phyloP scores from a whole-genome alignment of 1,139 yeast genomes.

The Magnusiomyces tetraspermus region DNA sequence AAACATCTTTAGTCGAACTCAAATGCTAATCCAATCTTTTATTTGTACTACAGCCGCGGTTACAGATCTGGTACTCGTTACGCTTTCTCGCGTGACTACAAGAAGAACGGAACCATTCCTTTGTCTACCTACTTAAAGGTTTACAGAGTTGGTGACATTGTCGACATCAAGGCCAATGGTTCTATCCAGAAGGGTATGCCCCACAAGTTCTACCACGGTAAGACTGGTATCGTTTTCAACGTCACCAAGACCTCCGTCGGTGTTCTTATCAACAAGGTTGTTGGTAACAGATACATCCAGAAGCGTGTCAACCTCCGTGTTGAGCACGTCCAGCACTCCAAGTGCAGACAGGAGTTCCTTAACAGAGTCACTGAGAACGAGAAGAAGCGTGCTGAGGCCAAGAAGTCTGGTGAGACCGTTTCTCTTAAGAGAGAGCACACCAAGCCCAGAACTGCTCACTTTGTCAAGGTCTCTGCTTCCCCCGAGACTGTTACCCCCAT shows the following conservation, averaged over 20 bases:
- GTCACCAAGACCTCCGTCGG: conserved; percentile 98
- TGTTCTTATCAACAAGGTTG: conserved; percentile 95
- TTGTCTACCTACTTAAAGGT: conserved; percentile 94
- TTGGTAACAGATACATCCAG: conserved; percentile 97
- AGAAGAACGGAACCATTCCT: conserved; percentile 92
- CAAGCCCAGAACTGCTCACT: conserved; percentile 89
- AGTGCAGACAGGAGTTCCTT: conserved; percentile 98
- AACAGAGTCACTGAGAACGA: conserved; percentile 97
- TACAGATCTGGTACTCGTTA: conserved; percentile 99
- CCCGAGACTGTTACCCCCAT: conserved; percentile 99
- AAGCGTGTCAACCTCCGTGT: conserved; percentile 97
- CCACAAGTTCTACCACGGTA: conserved; percentile 99
- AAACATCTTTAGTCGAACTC: neutral
- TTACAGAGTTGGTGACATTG: conserved; percentile 98
- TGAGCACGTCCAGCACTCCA: conserved; percentile 99
- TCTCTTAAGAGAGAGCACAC: conserved; percentile 97
- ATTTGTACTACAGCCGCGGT: conserved; percentile 62
- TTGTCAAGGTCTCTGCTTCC: conserved; percentile 64
- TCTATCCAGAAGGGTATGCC: conserved; percentile 99
- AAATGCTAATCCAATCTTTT: neutral
- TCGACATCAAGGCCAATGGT: conserved; percentile 98
- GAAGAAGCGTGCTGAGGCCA: conserved; percentile 88
- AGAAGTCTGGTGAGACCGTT: conserved; percentile 85
- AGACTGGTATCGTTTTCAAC: conserved; percentile 98
- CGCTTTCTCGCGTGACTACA: conserved; percentile 99